phyloP scores from a whole-genome alignment of 768 basidiomycete genomes.

The Polyporus arcularius region DNA sequence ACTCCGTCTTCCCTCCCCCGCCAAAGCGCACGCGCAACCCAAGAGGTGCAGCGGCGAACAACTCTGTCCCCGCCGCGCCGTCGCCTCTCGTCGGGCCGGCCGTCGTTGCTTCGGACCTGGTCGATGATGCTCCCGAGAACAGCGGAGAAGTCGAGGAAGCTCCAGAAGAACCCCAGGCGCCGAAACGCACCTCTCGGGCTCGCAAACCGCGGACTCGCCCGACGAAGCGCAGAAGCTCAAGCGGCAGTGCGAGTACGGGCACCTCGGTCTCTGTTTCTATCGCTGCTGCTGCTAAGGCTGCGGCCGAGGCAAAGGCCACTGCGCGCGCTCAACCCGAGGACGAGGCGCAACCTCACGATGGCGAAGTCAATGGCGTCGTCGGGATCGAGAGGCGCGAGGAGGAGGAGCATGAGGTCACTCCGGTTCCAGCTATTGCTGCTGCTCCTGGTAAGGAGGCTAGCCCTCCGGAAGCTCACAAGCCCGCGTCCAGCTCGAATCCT shows the following conservation, averaged over 20 bases:
- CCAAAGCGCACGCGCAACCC: constrained; percentile 64
- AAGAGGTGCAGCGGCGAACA: constrained; percentile 38
- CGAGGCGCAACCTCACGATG: neutral
- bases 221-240: constrained; percentile 46
- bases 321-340: neutral
- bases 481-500: neutral
- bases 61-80: constrained; percentile 22
- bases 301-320: constrained; percentile 1
- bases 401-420: neutral
- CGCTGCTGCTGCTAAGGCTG: constrained; percentile 27
- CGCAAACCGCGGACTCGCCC: constrained; percentile 37
- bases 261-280: constrained; percentile 38
- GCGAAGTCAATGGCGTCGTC: neutral
- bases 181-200: constrained; percentile 49
- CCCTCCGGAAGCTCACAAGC: neutral
- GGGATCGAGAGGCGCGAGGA: neutral
- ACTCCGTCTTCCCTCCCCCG: constrained; percentile 60
- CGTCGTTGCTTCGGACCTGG: constrained; percentile 41
- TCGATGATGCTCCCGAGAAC: constrained; percentile 25
- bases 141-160: constrained; percentile 33
- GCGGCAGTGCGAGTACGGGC: constrained; percentile 49
- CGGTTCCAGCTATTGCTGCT: neutral
- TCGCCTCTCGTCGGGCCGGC: constrained; percentile 33
- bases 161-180: constrained; percentile 39
- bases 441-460: neutral